phyloP scores from a whole-genome alignment of 768 basidiomycete species.

The Postia placenta region DNA sequence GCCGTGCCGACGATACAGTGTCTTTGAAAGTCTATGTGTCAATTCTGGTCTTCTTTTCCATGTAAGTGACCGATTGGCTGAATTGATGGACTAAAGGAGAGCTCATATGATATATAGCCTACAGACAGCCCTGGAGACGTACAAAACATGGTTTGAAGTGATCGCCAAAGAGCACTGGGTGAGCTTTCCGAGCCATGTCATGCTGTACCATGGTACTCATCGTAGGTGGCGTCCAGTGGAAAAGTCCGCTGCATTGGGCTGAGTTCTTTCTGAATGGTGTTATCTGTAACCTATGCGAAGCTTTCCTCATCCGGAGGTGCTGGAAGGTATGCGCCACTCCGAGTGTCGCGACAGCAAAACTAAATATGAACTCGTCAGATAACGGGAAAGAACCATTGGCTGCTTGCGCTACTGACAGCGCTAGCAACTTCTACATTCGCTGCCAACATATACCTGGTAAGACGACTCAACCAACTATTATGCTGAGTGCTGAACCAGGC shows the following conservation, averaged over 20 bases:
- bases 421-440: constrained; percentile 30
- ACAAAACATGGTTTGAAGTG: constrained; percentile 23
- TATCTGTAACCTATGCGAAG: constrained; percentile 40
- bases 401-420: constrained; percentile 27
- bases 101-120: constrained; percentile 8
- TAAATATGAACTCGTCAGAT: constrained; percentile 26
- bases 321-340: constrained; percentile 41
- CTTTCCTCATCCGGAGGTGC: constrained; percentile 43
- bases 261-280: constrained; percentile 44
- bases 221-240: constrained; percentile 22
- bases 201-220: no score
- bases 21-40: constrained; percentile 36
- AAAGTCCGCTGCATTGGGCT: constrained; percentile 36
- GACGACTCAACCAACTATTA: not conserved
- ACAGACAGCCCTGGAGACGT: constrained; percentile 20
- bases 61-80: constrained; percentile 26
- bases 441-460: constrained; percentile 36
- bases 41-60: constrained; percentile 32
- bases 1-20: constrained; percentile 33
- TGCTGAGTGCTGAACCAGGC: not conserved
- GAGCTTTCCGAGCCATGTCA: no score
- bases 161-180: constrained; percentile 19
- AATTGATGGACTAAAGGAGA: not conserved
- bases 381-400: constrained; percentile 32
- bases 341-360: no score